Evolutionary conservation across 106 monocot species (phyloP).

Genomic region (Dendrobium catenatum): DNA sequence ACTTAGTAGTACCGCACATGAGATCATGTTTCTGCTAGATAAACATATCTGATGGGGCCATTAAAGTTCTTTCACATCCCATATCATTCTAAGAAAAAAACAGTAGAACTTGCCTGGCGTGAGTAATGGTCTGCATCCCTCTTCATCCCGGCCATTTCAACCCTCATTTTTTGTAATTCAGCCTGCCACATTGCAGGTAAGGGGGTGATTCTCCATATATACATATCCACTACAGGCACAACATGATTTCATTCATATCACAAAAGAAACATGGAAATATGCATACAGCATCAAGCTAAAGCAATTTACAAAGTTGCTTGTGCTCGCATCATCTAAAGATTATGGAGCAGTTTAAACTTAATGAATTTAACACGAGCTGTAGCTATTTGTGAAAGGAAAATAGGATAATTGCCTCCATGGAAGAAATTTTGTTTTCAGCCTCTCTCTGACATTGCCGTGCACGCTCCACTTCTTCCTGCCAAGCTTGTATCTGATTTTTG

Average conservation of each 20-base stretch:
- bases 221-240: not conserved
- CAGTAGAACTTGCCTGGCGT: conserved; percentile 49
- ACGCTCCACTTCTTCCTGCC: conserved; percentile 97
- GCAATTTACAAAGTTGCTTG: not conserved
- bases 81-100: not conserved
- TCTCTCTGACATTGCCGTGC: conserved; percentile 93
- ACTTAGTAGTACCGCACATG: no score
- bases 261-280: not conserved
- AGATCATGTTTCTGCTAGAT: not conserved
- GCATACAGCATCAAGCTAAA: not conserved
- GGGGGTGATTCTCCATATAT: not conserved
- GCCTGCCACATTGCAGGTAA: conserved; percentile 38
- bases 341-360: not conserved
- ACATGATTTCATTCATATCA: not conserved
- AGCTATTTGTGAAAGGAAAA: not conserved
- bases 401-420: conserved; percentile 58
- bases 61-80: not conserved
- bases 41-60: not conserved
- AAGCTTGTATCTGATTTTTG: conserved; percentile 62
- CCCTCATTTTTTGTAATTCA: conserved; percentile 95
- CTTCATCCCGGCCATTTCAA: conserved; percentile 99
- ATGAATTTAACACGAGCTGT: not conserved
- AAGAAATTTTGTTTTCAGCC: conserved; percentile 83
- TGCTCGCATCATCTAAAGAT: not conserved
- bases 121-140: conserved; percentile 99